A percentile compares a stretch with the other conserved stretches of the same genome.
Evolutionary conservation across 2,329 filamentous ascomycete genomes (phyloP).

Genomic region (Pseudogymnoascus sp.): DNA sequence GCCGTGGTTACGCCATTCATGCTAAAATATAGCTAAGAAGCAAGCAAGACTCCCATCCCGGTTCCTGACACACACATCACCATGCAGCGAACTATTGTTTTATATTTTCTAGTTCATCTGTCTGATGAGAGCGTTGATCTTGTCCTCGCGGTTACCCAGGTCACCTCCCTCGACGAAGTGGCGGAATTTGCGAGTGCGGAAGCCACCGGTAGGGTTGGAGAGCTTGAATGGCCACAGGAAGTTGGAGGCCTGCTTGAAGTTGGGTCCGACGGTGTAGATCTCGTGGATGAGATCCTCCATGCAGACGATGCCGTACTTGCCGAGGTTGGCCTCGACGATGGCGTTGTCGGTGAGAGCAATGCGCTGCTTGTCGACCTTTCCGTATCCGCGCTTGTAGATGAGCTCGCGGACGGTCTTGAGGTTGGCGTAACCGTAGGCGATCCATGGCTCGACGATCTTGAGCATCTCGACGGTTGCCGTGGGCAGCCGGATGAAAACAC

Average conservation of each 20-base stretch:
- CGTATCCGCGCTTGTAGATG: conserved; percentile 99
- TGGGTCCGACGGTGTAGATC: conserved; percentile 97
- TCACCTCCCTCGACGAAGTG: conserved; percentile 99
- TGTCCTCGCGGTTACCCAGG: conserved; percentile 95
- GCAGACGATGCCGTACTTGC: conserved; percentile 98
- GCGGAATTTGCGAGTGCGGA: conserved; percentile 96
- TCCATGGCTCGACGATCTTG: conserved; percentile 97
- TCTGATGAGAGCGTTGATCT: conserved; percentile 92
- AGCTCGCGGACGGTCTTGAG: conserved; percentile 98
- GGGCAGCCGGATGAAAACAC: conserved; percentile 94
- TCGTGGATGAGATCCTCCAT: conserved; percentile 99
- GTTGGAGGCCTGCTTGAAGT: conserved; percentile 99
- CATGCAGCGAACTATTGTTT: conserved; percentile 10
- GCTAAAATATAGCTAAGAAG: conserved; percentile 19
- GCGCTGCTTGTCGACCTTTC: conserved; percentile 98
- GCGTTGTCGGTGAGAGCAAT: conserved; percentile 94
- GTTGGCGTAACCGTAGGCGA: conserved; percentile 99
- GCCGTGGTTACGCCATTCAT: conserved; percentile 20
- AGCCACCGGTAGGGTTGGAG: conserved; percentile 94
- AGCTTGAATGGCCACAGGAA: conserved; percentile 99
- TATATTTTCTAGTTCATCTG: conserved; percentile 81
- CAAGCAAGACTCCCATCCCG: conserved; percentile 13
- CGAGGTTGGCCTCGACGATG: conserved; percentile 92
- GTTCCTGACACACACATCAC: background rate
- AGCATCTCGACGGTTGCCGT: conserved; percentile 98